Conservation (phyloP, 2,329 filamentous ascomycete species). For the Biscogniauxia sp. region DNA sequence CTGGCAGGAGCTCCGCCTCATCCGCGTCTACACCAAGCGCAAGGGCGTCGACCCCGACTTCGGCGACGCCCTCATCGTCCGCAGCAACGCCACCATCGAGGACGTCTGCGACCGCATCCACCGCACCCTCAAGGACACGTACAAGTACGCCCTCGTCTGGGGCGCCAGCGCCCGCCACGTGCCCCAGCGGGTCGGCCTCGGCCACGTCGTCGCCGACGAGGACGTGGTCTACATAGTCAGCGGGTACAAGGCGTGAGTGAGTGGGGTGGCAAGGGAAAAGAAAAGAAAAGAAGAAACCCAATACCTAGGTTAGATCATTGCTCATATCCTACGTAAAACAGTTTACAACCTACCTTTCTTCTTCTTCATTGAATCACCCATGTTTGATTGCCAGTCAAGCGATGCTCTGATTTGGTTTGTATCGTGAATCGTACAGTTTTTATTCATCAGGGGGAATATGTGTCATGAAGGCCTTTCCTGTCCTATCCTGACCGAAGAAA, state of each 20-base stretch:
- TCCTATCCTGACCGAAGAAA: slow-evolving; percentile 4
- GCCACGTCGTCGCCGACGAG: slow-evolving; percentile 72
- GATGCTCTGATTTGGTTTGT: background rate
- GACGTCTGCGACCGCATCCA: slow-evolving; percentile 97
- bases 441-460: slow-evolving; percentile 20
- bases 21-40: slow-evolving; percentile 94
- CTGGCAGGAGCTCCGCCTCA: slow-evolving; percentile 88
- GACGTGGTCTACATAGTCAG: slow-evolving; percentile 68
- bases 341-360: background rate
- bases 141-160: slow-evolving; percentile 98
- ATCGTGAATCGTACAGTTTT: slow-evolving; percentile 25
- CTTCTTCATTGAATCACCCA: background rate
- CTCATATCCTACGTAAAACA: background rate
- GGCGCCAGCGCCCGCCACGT: slow-evolving; percentile 93
- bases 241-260: slow-evolving; percentile 55
- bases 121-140: slow-evolving; percentile 91
- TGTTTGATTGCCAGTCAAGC: background rate
- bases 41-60: slow-evolving; percentile 92
- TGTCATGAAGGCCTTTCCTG: slow-evolving; percentile 11
- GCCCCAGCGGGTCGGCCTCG: slow-evolving; percentile 86
- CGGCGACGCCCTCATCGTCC: slow-evolving; percentile 85
- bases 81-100: slow-evolving; percentile 84
- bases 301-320: background rate
- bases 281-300: background rate
- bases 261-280: too few species aligned